Conservation (phyloP, 192 early-diverging fungal species). For the Kappamyces sp. region DNA sequence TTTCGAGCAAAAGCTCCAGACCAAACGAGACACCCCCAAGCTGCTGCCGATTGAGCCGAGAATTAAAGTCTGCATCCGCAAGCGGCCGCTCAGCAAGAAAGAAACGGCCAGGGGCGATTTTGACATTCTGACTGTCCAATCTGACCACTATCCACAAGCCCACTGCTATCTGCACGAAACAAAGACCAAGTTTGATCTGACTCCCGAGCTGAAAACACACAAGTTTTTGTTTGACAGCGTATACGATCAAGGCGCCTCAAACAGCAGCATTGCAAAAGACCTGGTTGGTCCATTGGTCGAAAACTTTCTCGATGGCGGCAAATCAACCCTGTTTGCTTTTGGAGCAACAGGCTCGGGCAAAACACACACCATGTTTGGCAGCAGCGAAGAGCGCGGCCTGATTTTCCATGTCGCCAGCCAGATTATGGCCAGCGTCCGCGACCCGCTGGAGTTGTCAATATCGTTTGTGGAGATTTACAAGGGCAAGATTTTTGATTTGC, state of each 20-base stretch:
- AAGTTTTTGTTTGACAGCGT: conserved; percentile 83
- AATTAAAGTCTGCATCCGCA: conserved; percentile 86
- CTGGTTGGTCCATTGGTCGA: conserved; percentile 20
- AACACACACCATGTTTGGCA: conserved; percentile 44
- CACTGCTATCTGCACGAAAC: conserved; percentile 40
- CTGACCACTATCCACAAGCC: conserved; percentile 25
- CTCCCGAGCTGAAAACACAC: conserved; percentile 80
- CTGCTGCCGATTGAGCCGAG: conserved; percentile 19
- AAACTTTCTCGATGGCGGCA: conserved; percentile 26
- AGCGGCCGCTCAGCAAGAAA: conserved; percentile 74
- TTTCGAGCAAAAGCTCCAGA: too few species aligned
- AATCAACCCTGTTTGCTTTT: conserved; percentile 36
- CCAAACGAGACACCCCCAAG: too few species aligned
- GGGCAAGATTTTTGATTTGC: conserved; percentile 32
- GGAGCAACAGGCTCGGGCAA: conserved; percentile 44
- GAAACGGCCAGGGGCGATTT: conserved; percentile 24
- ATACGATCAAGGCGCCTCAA: conserved; percentile 62
- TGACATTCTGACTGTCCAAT: conserved; percentile 33
- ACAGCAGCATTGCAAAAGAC: conserved; percentile 27
- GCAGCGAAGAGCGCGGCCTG: neutral
- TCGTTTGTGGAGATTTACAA: conserved; percentile 41
- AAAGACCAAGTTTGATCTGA: conserved; percentile 62
- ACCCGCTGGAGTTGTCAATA: neutral
- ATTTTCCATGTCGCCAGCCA: neutral
- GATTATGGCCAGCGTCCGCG: neutral